A percentile compares a stretch with the other conserved stretches of the same genome.
Conservation (phyloP, 1,284 basidiomycete species). For the Irpex sp. region DNA sequence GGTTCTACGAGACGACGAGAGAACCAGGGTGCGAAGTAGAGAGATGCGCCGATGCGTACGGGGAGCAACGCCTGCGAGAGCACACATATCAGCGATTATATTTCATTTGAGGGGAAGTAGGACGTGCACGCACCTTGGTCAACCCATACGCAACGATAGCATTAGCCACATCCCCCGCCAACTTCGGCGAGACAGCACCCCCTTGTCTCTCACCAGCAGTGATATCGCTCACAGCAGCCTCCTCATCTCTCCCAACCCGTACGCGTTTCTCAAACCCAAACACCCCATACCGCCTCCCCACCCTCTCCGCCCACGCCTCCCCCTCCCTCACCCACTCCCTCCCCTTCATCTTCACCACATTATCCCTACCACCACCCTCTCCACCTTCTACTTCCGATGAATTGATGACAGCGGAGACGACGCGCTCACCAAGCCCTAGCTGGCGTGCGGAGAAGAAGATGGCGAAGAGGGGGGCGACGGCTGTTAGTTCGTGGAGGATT, state of each 20-base stretch:
- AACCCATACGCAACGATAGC: slow-evolving; percentile 79
- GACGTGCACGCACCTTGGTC: slow-evolving; percentile 59
- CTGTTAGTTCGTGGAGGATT: slow-evolving; percentile 85
- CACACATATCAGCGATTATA: too few species aligned
- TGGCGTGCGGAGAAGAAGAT: slow-evolving; percentile 71
- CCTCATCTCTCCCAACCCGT: slow-evolving; percentile 13
- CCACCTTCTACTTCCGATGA: not conserved
- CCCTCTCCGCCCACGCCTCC: slow-evolving; percentile 60
- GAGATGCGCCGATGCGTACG: slow-evolving; percentile 65
- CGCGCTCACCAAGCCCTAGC: slow-evolving; percentile 65
- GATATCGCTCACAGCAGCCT: not conserved
- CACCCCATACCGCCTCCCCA: slow-evolving; percentile 75
- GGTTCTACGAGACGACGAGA: slow-evolving; percentile 65
- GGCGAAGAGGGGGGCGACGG: slow-evolving; percentile 70
- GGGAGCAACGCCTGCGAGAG: slow-evolving; percentile 72
- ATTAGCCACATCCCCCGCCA: slow-evolving; percentile 71
- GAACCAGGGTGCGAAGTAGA: slow-evolving; percentile 74
- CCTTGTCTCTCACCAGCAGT: not conserved
- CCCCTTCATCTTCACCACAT: slow-evolving; percentile 39
- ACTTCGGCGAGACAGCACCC: slow-evolving; percentile 18
- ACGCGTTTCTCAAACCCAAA: slow-evolving; percentile 70
- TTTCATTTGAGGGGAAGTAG: too few species aligned
- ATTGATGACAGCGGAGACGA: slow-evolving; percentile 40
- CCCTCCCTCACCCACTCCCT: slow-evolving; percentile 70
- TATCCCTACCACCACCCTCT: slow-evolving; percentile 14